phyloP scores from a whole-genome alignment of 208 protist genomes.

The Porcisia hertigi region DNA sequence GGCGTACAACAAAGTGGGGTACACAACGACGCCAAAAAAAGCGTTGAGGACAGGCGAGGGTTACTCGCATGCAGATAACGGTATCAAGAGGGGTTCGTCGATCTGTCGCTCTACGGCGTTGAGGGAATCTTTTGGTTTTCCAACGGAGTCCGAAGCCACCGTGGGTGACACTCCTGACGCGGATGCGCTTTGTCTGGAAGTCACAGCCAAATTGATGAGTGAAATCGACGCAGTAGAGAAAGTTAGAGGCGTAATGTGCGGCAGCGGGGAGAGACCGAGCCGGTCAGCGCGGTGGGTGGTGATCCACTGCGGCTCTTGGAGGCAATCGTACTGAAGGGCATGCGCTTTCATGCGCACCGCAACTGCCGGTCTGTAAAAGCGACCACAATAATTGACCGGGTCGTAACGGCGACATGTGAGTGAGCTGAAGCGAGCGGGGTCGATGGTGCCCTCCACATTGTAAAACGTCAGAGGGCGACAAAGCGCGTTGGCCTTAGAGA shows the following conservation, averaged over 20 bases:
- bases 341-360: constrained; percentile 63
- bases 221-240: background rate
- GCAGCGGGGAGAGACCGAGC: background rate
- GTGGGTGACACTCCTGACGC: background rate
- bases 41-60: background rate
- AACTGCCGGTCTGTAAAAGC: constrained; percentile 40
- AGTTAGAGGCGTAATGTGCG: background rate
- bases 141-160: background rate
- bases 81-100: background rate
- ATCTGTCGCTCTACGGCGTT: background rate
- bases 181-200: background rate
- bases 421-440: constrained; percentile 36
- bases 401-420: constrained; percentile 60
- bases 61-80: background rate
- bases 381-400: constrained; percentile 54
- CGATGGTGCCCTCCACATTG: constrained; percentile 45
- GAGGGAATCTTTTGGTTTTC: background rate
- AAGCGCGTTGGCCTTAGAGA: background rate
- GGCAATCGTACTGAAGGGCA: constrained; percentile 50
- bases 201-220: constrained; percentile 4
- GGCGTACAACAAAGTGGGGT: background rate
- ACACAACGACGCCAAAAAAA: background rate
- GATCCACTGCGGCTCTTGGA: constrained; percentile 60
- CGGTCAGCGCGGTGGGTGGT: constrained; percentile 19
- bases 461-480: constrained; percentile 38